Percentiles rank a stretch among this genome's conserved stretches.
Conservation (phyloP, 441 rosid genomes). For the Monsonia emarginata region DNA sequence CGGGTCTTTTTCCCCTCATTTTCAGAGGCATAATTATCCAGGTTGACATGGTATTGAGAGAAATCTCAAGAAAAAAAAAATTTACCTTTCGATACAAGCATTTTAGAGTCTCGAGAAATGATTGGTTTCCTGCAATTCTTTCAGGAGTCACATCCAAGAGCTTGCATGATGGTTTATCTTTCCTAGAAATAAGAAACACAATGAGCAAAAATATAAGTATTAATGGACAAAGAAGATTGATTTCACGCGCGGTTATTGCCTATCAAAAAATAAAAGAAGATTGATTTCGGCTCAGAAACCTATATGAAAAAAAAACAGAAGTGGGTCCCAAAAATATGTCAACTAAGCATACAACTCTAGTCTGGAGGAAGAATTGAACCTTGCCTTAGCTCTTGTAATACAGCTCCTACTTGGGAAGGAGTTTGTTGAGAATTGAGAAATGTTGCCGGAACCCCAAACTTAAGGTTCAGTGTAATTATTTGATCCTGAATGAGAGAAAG, state of each 20-base stretch:
- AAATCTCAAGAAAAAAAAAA: neutral
- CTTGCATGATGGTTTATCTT: conserved; percentile 68
- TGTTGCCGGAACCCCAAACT: conserved; percentile 77
- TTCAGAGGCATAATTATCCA: neutral
- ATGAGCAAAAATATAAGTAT: conserved; percentile 3
- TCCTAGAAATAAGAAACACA: conserved; percentile 29
- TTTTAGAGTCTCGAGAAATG: conserved; percentile 53
- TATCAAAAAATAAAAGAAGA: too few relatives aligned
- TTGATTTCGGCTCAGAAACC: neutral
- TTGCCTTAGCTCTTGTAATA: conserved; percentile 77
- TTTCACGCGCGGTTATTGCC: too few relatives aligned
- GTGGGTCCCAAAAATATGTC: neutral
- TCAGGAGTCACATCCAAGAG: conserved; percentile 89
- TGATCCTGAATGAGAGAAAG: conserved; percentile 92
- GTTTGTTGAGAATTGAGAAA: conserved; percentile 87
- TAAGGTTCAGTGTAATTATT: conserved; percentile 67
- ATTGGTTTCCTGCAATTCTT: conserved; percentile 61
- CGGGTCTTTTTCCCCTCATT: too few relatives aligned
- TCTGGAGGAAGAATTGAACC: conserved; percentile 15
- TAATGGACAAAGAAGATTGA: neutral
- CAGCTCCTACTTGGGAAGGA: conserved; percentile 66
- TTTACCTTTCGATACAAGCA: conserved; percentile 57
- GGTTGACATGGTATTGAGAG: conserved; percentile 6
- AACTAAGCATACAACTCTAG: neutral
- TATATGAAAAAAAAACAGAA: neutral